phyloP scores from a whole-genome alignment of 1,284 basidiomycete species.

The Agaricales sp. region DNA sequence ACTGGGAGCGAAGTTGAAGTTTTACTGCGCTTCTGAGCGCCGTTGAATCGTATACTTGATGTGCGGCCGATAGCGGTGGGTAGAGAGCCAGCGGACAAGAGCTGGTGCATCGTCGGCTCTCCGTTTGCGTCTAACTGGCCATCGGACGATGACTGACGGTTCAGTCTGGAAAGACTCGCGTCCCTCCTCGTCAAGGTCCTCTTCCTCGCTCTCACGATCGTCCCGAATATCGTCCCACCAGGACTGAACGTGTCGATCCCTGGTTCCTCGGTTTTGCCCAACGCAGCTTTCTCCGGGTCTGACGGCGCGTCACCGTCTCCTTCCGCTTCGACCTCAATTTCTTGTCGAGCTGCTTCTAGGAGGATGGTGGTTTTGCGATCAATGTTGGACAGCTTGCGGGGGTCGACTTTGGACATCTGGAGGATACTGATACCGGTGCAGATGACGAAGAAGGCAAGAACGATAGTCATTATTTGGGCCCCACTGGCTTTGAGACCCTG shows the following conservation, averaged over 20 bases:
- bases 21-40: not conserved
- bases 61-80: not conserved
- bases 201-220: not conserved
- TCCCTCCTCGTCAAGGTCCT: not conserved
- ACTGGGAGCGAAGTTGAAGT: not conserved
- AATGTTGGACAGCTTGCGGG: slow-evolving; percentile 59
- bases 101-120: not conserved
- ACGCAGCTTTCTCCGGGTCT: not conserved
- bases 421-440: slow-evolving; percentile 89
- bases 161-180: not conserved
- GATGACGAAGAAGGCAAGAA: slow-evolving; percentile 85
- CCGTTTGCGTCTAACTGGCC: not conserved
- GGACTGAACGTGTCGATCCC: slow-evolving; percentile 1
- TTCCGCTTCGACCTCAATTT: not conserved
- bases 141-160: not conserved
- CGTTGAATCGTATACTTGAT: not conserved
- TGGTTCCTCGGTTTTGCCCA: not conserved
- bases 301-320: not conserved
- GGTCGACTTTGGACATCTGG: slow-evolving; percentile 93
- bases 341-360: slow-evolving; percentile 50
- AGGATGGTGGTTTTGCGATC: slow-evolving; percentile 83
- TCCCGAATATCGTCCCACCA: not conserved
- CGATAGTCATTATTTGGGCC: slow-evolving; percentile 78
- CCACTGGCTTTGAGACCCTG: slow-evolving; percentile 79
- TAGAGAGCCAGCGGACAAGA: not conserved